Evolutionary conservation across 352 stramenopile genomes (phyloP), one percentile per base, ranked within the genome.

Genomic region (Phytopythium mirpurense): DNA sequence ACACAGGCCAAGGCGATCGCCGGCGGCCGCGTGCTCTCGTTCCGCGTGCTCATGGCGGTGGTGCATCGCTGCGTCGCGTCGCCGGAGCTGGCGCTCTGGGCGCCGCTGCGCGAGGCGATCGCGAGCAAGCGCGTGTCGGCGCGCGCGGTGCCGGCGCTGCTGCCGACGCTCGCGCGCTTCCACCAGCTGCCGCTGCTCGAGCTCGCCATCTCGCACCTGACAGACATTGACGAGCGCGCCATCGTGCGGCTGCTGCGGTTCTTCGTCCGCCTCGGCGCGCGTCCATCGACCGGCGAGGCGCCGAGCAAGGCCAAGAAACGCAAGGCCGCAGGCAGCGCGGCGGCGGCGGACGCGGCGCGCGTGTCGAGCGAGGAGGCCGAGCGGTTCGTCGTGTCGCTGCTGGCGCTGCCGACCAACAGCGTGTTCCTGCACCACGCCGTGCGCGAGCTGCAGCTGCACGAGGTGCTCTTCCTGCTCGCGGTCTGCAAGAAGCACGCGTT

Each of bases 341-440:
- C 29, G 5, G 29, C 29, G 23, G 1, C 21, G 18, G 51, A 63
- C 6, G 24, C 50, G 23, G 29, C 14, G 41, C 11, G 11, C 1
- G 31, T 53, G 4, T 47, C 31, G 3, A 59, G 36, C 63, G 48
- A 59, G 32, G 54, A 63, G 16, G 72, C 62, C 44, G 73, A 88
- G 52, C 74, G 75, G 12, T 88, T 85, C 31, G 34, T 76, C 34
- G 63, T 88, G 18, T 71, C 75, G 14, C 56, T 91, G 21, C 54
- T 91, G 32, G 62, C 56, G 9, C 54, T 90, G 24, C 78, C 83
- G 2, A 86, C 74, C 29, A 89, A 88, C 57, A 69, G 40, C 24
- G 78, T 91, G 41, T 93, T 93, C 55, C 68, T 93, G 37, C 83
- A 91, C 59, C 76, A 73, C 43, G 83, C 83, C 24, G 83, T 91